Base-by-base conservation (phyloP, 106 monocot genomes). In the Dendrobium chrysotoxum region DNA sequence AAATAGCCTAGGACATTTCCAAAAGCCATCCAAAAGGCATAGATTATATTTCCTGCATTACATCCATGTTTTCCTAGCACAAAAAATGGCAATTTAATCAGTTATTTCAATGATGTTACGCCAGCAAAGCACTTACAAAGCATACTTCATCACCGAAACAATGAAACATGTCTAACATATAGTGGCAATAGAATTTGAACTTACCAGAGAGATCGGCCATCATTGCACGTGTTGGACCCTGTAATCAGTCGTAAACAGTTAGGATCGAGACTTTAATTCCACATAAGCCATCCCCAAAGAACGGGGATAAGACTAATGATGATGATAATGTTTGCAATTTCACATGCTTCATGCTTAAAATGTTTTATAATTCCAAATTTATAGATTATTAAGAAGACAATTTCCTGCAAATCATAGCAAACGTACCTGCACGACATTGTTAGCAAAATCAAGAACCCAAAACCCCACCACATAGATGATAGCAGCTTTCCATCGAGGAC, bases 141-240 rank as follows among this genome's bases (percentile, higher is more conserved):
- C 78, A 78, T 13, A 38, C 23, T 53, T 30, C 18, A 55, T 57
- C 7, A 12, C 12, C 10, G 12, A 6, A 31, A 70, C 15, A 38
- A 61, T 23, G 6, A 7, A 61, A 23, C 23, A 10, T 13, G 7
- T 35, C 70, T 8, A 70, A 35, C 31, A 31, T 13, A 35, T 4
- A 70, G 0, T 13, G 35, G 7, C 1, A 31, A 35, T 70, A 35
- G 1, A 70, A 11, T 25, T 35, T 15, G 31, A 23, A 70, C 70
- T 70, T 75, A 92, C 95, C 92, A 79, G 93, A 87, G 54, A 95
- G 84, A 85, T 95, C 95, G 65, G 90, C 93, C 83, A 95, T 91
- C 58, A 95, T 86, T 31, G 95, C 95, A 68, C 95, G 95, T 61
- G 89, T 85, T 40, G 95, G 95, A 80, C 93, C 89, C 91, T 95